phyloP scores from a whole-genome alignment of 495 filamentous ascomycete genomes.

The Chaetomium tenue region DNA sequence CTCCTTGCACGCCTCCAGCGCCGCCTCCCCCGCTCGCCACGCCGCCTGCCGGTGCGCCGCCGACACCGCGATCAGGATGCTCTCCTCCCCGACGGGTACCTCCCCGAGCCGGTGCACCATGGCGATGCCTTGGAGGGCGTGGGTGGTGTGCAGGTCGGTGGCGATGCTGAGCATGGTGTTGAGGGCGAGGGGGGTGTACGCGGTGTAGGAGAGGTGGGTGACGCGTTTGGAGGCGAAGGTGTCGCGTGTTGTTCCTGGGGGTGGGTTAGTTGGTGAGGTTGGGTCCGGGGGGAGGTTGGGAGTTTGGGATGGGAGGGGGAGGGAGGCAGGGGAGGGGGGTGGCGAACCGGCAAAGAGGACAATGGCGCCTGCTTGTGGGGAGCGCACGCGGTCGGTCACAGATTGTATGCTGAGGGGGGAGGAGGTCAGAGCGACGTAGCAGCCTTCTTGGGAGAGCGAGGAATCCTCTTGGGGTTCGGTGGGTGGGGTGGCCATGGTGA shows the following conservation, averaged over 20 bases:
- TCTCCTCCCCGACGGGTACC: slow-evolving; percentile 86
- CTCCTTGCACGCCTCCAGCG: slow-evolving; percentile 81
- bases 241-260: slow-evolving; percentile 78
- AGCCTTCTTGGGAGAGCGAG: slow-evolving; percentile 32
- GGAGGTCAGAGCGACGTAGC: slow-evolving; percentile 65
- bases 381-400: slow-evolving; percentile 66
- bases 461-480: slow-evolving; percentile 31
- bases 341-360: slow-evolving; percentile 74
- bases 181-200: slow-evolving; percentile 76
- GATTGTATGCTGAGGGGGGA: slow-evolving; percentile 56
- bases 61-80: slow-evolving; percentile 85
- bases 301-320: slow-evolving; percentile 14
- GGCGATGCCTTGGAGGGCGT: slow-evolving; percentile 65
- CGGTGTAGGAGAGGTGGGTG: slow-evolving; percentile 71
- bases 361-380: slow-evolving; percentile 80
- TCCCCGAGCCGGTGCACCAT: slow-evolving; percentile 84
- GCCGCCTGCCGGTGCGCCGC: slow-evolving; percentile 82
- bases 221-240: slow-evolving; percentile 75
- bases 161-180: slow-evolving; percentile 73
- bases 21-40: slow-evolving; percentile 86
- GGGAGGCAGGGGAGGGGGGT: not conserved
- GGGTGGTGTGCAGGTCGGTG: slow-evolving; percentile 52
- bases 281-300: slow-evolving; percentile 18
- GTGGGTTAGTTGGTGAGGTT: not conserved
- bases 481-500: slow-evolving; percentile 13